Percentiles rank a stretch among this genome's conserved stretches.
phyloP scores from a whole-genome alignment of 1,139 yeast genomes.

The Hyphopichia wangnamkhiaoensis region DNA sequence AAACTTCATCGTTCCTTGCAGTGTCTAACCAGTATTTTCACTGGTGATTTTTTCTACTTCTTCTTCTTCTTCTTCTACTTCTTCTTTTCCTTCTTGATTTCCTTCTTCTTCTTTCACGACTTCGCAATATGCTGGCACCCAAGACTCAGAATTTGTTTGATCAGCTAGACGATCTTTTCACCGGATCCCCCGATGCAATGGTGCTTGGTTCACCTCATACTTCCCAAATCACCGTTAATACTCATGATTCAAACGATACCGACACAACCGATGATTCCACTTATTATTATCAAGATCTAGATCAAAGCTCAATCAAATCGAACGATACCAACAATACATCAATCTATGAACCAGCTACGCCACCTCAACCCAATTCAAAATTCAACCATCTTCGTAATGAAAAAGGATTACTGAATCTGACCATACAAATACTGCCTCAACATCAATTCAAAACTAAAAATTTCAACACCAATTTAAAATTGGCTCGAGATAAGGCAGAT shows the following conservation, averaged over 20 bases:
- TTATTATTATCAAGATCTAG: not conserved
- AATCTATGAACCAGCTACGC: not conserved
- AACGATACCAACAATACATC: constrained; percentile 3
- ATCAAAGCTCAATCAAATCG: not conserved
- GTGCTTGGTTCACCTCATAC: not conserved
- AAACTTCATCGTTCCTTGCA: too few relatives aligned
- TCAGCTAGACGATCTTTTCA: constrained; percentile 5
- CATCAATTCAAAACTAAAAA: not conserved
- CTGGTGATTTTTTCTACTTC: too few relatives aligned
- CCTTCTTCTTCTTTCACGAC: too few relatives aligned
- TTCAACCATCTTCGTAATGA: too few relatives aligned
- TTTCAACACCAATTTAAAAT: not conserved
- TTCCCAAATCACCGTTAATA: not conserved
- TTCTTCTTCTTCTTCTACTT: too few relatives aligned
- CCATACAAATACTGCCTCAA: too few relatives aligned
- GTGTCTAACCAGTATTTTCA: too few relatives aligned
- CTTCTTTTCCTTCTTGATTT: too few relatives aligned
- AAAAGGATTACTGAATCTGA: too few relatives aligned
- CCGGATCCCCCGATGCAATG: too few relatives aligned
- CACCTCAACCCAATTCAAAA: not conserved
- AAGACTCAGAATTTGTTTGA: constrained; percentile 3
- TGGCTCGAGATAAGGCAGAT: not conserved
- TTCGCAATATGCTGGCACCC: constrained; percentile 1
- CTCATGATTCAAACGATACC: not conserved
- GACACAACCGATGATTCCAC: not conserved